Evolutionary conservation across 2,329 filamentous ascomycete species (phyloP).

Genomic region (Dichotomopilus funicola): DNA sequence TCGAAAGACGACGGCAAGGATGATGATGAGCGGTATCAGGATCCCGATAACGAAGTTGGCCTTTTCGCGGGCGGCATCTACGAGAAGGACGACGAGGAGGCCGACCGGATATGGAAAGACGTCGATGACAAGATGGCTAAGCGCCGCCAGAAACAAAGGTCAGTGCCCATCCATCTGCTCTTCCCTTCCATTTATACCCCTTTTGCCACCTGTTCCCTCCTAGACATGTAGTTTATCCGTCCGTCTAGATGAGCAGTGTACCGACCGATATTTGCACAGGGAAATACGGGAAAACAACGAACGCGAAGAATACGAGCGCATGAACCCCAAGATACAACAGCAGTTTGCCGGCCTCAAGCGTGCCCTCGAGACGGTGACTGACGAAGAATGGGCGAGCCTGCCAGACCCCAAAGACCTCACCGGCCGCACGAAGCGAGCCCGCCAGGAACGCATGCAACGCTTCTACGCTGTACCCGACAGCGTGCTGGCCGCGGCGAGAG

Average conservation of each 20-base stretch:
- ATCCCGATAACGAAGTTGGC: conserved; percentile 94
- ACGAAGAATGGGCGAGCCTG: conserved; percentile 93
- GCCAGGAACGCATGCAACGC: conserved; percentile 72
- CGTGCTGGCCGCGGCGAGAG: conserved; percentile 79
- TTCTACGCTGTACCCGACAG: conserved; percentile 98
- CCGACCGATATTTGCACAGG: conserved; percentile 63
- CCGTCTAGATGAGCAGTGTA: conserved; percentile 64
- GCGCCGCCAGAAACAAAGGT: conserved; percentile 79
- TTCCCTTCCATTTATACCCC: neutral
- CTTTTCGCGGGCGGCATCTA: conserved; percentile 93
- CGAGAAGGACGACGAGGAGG: conserved; percentile 96
- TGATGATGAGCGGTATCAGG: conserved; percentile 78
- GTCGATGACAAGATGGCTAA: conserved; percentile 97
- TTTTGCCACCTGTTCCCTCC: conserved; percentile 25
- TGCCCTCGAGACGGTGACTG: conserved; percentile 76
- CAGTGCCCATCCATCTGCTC: conserved; percentile 39
- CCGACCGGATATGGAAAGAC: conserved; percentile 89
- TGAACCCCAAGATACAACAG: conserved; percentile 96
- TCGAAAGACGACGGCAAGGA: conserved; percentile 61
- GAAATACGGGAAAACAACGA: conserved; percentile 91
- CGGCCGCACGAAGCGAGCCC: conserved; percentile 80
- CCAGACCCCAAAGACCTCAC: conserved; percentile 96
- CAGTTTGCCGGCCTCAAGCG: conserved; percentile 96
- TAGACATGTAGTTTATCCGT: conserved; percentile 58
- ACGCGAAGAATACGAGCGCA: conserved; percentile 88